These are phyloP conservation scores for Boletus coccyginus DNA, from an alignment of 768 basidiomycete species.

Conservation along the genomic window DNA sequence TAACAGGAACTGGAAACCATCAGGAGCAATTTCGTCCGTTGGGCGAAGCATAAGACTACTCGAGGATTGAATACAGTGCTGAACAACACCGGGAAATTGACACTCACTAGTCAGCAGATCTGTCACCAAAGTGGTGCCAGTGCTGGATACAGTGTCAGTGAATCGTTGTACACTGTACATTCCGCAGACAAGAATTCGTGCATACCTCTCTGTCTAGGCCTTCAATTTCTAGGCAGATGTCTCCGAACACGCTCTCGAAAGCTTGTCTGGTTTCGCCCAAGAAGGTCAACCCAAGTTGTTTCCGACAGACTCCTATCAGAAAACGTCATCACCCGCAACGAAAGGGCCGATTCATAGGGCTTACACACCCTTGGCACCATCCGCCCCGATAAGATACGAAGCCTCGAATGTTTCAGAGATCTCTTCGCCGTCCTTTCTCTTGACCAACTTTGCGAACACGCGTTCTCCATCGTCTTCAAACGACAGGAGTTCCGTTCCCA, in stretches of 20 bases:
- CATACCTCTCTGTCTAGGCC: conserved; percentile 29
- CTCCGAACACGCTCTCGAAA: conserved; percentile 31
- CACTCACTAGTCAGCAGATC: conserved; percentile 4
- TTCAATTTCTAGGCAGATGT: conserved; percentile 33
- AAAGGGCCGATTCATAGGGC: neutral
- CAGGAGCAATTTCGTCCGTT: conserved; percentile 17
- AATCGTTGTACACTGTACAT: neutral
- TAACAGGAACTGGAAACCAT: conserved; percentile 21
- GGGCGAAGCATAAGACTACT: conserved; percentile 11
- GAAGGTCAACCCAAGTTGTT: conserved; percentile 40
- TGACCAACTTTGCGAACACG: conserved; percentile 37
- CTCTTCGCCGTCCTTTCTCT: conserved; percentile 23
- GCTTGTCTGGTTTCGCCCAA: conserved; percentile 37
- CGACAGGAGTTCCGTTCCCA: conserved; percentile 44
- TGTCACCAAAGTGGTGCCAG: conserved; percentile 22
- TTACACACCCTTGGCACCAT: conserved; percentile 36
- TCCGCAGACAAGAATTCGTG: neutral
- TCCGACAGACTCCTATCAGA: conserved; percentile 34
- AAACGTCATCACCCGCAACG: neutral
- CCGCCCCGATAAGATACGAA: conserved; percentile 41
- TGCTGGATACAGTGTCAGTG: conserved; percentile 9
- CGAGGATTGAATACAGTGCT: neutral
- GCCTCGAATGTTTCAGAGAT: conserved; percentile 25
- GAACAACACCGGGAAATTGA: neutral
- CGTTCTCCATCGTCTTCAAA: conserved; percentile 38